Evolutionary conservation across 2,329 filamentous ascomycete genomes (phyloP).

Genomic region (Colletotrichum liriopes): DNA sequence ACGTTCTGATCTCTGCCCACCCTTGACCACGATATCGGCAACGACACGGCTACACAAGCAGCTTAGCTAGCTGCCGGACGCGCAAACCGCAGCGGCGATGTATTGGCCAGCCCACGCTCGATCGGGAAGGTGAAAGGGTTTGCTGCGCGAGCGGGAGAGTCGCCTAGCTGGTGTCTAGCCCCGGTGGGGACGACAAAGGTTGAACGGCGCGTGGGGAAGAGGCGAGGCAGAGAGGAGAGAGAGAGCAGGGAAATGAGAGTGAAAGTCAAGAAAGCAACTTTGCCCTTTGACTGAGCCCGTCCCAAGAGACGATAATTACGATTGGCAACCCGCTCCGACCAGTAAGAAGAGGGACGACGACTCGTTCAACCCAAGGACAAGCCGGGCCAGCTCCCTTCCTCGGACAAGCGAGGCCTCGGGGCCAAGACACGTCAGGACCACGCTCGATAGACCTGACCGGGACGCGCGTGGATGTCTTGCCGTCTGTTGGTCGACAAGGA

Average conservation of each 20-base stretch:
- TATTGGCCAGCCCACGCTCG: constrained; percentile 22
- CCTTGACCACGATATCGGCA: constrained; percentile 8
- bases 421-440: constrained; percentile 1
- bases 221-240: background rate
- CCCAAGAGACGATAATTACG: constrained; percentile 2
- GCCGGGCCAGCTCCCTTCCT: constrained; percentile 26
- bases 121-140: constrained; percentile 41
- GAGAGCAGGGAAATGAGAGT: constrained; percentile 17
- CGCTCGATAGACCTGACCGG: background rate
- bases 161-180: constrained; percentile 36
- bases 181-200: constrained; percentile 23
- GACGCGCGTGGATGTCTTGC: constrained; percentile 34
- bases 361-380: constrained; percentile 1
- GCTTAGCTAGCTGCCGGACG: background rate
- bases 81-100: background rate
- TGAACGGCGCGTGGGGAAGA: background rate
- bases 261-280: constrained; percentile 6
- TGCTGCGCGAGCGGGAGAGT: constrained; percentile 30
- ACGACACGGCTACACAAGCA: constrained; percentile 1
- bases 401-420: background rate
- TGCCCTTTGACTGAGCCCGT: background rate
- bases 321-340: constrained; percentile 1
- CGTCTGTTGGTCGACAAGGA: constrained; percentile 24
- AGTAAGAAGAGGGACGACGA: constrained; percentile 8
- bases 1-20: constrained; percentile 36